phyloP scores from a whole-genome alignment of 176 grass and related monocot genomes.

The Triticum monococcum region DNA sequence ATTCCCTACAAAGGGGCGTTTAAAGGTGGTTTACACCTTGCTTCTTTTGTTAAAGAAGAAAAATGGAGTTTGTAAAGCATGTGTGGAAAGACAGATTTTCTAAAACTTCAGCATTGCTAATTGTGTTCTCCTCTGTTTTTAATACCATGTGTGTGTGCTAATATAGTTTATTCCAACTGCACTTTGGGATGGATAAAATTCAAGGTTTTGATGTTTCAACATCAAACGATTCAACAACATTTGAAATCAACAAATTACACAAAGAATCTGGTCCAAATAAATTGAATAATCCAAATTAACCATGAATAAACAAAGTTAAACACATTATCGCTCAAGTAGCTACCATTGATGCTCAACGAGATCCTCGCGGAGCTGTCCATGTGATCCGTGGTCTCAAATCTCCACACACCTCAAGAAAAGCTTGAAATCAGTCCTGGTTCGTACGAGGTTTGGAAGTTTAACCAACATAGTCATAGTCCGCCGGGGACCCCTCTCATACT shows the following conservation, averaged over 20 bases:
- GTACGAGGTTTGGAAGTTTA: neutral
- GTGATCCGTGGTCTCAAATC: neutral
- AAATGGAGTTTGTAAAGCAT: neutral
- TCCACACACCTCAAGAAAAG: neutral
- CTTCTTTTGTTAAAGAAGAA: neutral
- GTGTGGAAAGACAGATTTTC: neutral
- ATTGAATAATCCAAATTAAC: neutral
- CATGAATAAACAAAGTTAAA: neutral
- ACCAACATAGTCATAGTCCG: neutral
- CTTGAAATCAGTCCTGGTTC: neutral
- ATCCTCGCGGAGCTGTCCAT: neutral
- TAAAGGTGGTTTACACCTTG: neutral
- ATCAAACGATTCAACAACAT: neutral
- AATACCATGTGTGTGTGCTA: neutral
- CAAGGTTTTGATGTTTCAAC: neutral
- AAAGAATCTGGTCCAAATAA: neutral
- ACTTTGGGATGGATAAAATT: neutral
- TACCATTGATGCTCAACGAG: neutral
- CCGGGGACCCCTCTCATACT: neutral
- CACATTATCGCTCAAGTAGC: neutral
- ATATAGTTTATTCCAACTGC: neutral
- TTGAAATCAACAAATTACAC: neutral
- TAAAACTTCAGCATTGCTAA: neutral
- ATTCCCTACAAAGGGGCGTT: neutral
- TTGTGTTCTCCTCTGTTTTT: neutral